These are phyloP conservation scores for Dimocarpus longan DNA, from an alignment of 345 rosid genomes.

Conservation along the genomic window DNA sequence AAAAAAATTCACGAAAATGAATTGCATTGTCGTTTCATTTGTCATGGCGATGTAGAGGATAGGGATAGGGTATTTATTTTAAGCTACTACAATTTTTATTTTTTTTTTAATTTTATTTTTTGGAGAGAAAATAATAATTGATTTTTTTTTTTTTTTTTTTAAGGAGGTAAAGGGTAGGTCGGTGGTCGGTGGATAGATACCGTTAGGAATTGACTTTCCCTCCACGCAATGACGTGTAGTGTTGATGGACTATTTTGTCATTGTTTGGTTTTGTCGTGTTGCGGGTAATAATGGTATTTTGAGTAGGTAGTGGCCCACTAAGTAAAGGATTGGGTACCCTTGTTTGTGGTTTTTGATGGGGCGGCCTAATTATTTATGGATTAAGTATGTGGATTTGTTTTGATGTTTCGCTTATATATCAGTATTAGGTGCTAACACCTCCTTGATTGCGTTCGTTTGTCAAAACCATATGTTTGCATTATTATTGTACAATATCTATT, in stretches of 20 bases:
- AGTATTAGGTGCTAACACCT: not conserved
- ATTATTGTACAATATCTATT: not conserved
- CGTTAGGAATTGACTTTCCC: constrained; percentile 80
- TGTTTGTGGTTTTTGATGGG: constrained; percentile 7
- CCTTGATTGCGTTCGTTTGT: not conserved
- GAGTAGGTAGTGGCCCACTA: not conserved
- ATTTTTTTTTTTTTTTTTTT: not conserved
- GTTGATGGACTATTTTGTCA: constrained; percentile 45
- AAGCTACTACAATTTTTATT: not conserved
- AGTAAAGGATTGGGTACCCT: not conserved
- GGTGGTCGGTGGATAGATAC: constrained; percentile 92
- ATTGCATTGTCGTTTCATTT: constrained; percentile 6
- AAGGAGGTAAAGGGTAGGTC: constrained; percentile 45
- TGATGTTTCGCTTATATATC: not conserved
- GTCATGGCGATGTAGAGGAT: not conserved
- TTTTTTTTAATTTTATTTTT: not conserved
- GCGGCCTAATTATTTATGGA: constrained; percentile 19
- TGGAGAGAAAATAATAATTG: not conserved
- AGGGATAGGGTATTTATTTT: not conserved
- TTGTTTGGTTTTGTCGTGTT: not conserved
- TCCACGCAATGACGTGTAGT: constrained; percentile 48
- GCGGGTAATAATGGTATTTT: not conserved
- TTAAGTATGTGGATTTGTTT: constrained; percentile 5
- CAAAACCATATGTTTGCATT: not conserved
- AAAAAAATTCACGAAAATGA: not conserved